phyloP scores from a whole-genome alignment of 768 basidiomycete genomes.

The Thelephora ganbajun region DNA sequence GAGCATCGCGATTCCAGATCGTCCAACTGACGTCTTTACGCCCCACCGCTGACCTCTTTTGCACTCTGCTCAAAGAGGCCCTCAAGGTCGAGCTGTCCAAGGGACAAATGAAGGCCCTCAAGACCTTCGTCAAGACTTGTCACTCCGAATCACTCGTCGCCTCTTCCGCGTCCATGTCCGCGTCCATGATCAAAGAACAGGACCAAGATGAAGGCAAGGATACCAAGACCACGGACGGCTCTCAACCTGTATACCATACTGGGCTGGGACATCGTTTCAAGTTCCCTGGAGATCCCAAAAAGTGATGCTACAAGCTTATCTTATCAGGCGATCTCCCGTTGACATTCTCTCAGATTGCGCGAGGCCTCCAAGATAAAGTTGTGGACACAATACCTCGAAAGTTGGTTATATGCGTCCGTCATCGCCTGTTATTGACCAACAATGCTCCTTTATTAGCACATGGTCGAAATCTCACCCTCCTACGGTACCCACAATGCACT shows the following conservation, averaged over 20 bases:
- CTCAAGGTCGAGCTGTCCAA: conserved; percentile 82
- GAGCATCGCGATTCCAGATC: conserved; percentile 30
- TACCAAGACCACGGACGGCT: conserved; percentile 35
- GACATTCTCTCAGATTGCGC: conserved; percentile 38
- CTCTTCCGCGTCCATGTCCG: conserved; percentile 28
- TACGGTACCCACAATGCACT: conserved; percentile 93
- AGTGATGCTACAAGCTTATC: conserved; percentile 35
- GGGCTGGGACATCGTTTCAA: conserved; percentile 75
- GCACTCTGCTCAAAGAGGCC: conserved; percentile 74
- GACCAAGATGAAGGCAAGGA: conserved; percentile 58
- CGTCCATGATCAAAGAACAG: conserved; percentile 29
- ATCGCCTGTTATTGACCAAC: conserved; percentile 2
- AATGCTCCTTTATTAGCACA: conserved; percentile 39
- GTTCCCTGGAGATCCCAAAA: conserved; percentile 87
- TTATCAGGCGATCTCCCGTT: neutral
- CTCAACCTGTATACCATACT: conserved; percentile 41
- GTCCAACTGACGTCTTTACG: conserved; percentile 89
- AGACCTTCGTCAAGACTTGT: conserved; percentile 80
- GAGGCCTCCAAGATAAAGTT: conserved; percentile 93
- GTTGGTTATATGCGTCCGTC: conserved; percentile 25
- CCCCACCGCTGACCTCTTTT: conserved; percentile 90
- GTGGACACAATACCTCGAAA: conserved; percentile 78
- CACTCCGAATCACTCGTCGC: conserved; percentile 82
- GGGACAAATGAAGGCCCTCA: conserved; percentile 88
- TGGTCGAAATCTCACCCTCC: conserved; percentile 86